Evolutionary conservation across 768 basidiomycete genomes (phyloP).

Genomic region (Trametes cingulata): DNA sequence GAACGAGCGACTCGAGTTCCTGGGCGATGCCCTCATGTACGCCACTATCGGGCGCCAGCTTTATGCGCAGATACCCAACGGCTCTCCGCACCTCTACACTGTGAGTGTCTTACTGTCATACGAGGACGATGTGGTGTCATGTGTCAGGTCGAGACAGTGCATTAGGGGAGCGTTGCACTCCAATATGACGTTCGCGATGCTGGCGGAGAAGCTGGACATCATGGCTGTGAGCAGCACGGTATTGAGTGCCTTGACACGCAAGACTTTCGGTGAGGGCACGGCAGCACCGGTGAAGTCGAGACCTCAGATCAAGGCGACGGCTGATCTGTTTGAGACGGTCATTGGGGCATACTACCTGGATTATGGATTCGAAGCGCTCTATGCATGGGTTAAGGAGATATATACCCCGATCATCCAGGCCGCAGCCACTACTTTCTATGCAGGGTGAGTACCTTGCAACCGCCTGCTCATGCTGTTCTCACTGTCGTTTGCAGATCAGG

Average conservation of each 20-base stretch:
- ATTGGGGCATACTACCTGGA: slow-evolving; percentile 46
- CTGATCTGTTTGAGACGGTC: slow-evolving; percentile 50
- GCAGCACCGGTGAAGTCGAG: slow-evolving; percentile 17
- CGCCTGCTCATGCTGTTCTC: background rate
- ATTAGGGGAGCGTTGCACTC: slow-evolving; percentile 29
- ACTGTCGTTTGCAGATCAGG: background rate
- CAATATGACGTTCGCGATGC: slow-evolving; percentile 30
- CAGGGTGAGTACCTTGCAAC: slow-evolving; percentile 22
- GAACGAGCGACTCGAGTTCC: slow-evolving; percentile 47
- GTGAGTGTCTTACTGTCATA: slow-evolving; percentile 21
- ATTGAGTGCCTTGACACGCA: slow-evolving; percentile 23
- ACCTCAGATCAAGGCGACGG: slow-evolving; percentile 38
- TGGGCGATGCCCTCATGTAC: slow-evolving; percentile 50
- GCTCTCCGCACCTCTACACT: slow-evolving; percentile 29
- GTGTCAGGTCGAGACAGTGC: slow-evolving; percentile 17
- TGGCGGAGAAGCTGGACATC: slow-evolving; percentile 35
- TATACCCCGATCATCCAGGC: slow-evolving; percentile 40
- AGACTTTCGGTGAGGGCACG: slow-evolving; percentile 29
- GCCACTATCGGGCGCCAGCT: slow-evolving; percentile 43
- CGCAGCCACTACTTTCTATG: slow-evolving; percentile 32
- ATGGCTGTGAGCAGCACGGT: slow-evolving; percentile 28
- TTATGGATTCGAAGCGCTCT: slow-evolving; percentile 39
- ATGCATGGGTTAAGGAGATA: slow-evolving; percentile 40
- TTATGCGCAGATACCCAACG: slow-evolving; percentile 32
- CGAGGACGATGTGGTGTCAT: background rate